Evolutionary conservation across 1,139 yeast genomes (phyloP).

Genomic region (Hemisphaericaspora xylofermentans): DNA sequence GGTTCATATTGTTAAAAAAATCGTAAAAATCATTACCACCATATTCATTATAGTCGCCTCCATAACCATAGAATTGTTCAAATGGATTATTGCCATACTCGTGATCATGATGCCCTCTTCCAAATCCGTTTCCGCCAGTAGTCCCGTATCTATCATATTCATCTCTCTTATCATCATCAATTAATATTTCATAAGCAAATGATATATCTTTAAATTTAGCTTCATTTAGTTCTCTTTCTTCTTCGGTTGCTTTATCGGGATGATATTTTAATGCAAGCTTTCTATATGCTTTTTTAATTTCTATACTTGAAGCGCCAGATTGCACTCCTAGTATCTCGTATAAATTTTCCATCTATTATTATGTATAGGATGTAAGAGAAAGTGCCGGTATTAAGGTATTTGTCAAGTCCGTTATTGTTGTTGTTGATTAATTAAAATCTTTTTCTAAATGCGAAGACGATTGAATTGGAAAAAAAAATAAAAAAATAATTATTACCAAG

Average conservation of each 20-base stretch:
- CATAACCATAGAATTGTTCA: constrained; percentile 38
- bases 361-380: not conserved
- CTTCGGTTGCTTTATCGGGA: constrained; percentile 77
- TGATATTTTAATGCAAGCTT: constrained; percentile 71
- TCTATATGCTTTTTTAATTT: constrained; percentile 76
- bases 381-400: too few species aligned
- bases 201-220: constrained; percentile 70
- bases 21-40: constrained; percentile 70
- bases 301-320: constrained; percentile 58
- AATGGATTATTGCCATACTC: constrained; percentile 40
- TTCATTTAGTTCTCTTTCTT: constrained; percentile 66
- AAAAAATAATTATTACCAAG: too few species aligned
- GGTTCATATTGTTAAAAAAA: constrained; percentile 56
- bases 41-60: constrained; percentile 38
- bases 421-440: too few species aligned
- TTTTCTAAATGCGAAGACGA: not conserved
- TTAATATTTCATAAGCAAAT: constrained; percentile 74
- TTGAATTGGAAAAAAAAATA: too few species aligned
- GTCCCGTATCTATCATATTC: constrained; percentile 61
- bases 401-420: too few species aligned
- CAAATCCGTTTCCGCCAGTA: constrained; percentile 16
- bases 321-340: constrained; percentile 72
- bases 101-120: constrained; percentile 14
- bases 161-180: constrained; percentile 58
- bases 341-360: constrained; percentile 30